A percentile compares a stretch with the other conserved stretches of the same genome.
Evolutionary conservation across 352 stramenopile species (phyloP).

Genomic region (Pythium phragmitis): DNA sequence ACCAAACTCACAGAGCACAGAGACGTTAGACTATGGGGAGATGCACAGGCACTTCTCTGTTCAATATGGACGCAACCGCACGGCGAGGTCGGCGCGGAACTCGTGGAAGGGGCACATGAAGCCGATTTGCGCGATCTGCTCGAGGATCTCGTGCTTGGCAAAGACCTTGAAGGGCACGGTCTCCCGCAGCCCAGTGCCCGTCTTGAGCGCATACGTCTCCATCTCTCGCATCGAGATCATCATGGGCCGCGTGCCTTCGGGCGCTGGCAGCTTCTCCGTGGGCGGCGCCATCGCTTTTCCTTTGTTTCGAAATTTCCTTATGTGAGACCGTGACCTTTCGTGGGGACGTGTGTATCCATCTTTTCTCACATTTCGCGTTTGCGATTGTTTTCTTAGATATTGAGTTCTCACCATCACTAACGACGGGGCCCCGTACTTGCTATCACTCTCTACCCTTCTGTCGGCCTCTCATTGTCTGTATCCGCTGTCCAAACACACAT

Average conservation of each 20-base stretch:
- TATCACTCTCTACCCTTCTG: background rate
- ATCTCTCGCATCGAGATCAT: constrained; percentile 89
- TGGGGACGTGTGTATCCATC: background rate
- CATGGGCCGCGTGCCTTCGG: constrained; percentile 69
- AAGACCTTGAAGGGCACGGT: constrained; percentile 75
- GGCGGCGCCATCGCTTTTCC: constrained; percentile 5
- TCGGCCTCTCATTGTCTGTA: background rate
- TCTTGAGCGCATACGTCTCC: constrained; percentile 80
- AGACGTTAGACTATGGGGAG: background rate
- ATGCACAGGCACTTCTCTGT: background rate
- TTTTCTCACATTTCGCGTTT: background rate
- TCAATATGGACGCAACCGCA: constrained; percentile 3
- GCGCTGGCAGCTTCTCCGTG: constrained; percentile 40
- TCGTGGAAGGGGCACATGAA: constrained; percentile 87
- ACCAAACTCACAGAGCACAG: background rate
- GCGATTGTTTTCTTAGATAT: too few relatives aligned
- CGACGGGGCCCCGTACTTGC: too few relatives aligned
- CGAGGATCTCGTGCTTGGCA: constrained; percentile 61
- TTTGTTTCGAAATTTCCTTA: background rate
- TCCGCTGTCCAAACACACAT: background rate
- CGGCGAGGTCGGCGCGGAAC: constrained; percentile 53
- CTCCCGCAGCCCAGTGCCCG: constrained; percentile 69
- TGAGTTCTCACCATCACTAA: too few relatives aligned
- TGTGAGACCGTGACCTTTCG: constrained; percentile 21
- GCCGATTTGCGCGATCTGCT: constrained; percentile 73